phyloP scores from a whole-genome alignment of 2,329 filamentous ascomycete species.

The Aschersonia sp. region DNA sequence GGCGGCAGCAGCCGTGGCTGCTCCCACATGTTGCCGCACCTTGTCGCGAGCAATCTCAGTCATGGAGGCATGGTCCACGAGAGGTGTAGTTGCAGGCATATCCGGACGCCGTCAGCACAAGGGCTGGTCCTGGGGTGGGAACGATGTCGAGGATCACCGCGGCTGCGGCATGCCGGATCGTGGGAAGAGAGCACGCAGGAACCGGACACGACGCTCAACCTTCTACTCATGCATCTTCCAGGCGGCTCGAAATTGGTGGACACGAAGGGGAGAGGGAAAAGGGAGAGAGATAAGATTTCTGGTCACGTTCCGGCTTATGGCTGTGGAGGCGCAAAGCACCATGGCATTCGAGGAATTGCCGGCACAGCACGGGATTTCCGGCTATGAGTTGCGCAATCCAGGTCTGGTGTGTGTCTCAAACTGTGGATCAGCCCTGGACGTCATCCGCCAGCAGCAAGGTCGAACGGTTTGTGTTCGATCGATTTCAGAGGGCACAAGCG shows the following conservation, averaged over 20 bases:
- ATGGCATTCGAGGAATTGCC: background rate
- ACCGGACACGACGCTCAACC: no score
- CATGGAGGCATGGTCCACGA: constrained; percentile 43
- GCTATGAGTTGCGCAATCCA: no score
- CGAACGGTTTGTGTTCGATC: no score
- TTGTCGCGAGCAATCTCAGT: constrained; percentile 30
- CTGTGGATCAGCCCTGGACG: no score
- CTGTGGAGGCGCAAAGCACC: background rate
- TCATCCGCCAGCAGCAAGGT: no score
- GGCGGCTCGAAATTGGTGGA: background rate
- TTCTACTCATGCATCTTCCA: no score
- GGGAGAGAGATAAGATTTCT: background rate
- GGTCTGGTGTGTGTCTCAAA: no score
- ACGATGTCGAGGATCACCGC: constrained; percentile 9
- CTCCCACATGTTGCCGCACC: constrained; percentile 13
- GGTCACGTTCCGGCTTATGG: constrained; percentile 1
- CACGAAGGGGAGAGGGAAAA: background rate
- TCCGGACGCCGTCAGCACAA: constrained; percentile 13
- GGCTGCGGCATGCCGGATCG: constrained; percentile 3
- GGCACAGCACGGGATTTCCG: constrained; percentile 1
- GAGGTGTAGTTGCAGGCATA: constrained; percentile 40
- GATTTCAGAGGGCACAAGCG: no score
- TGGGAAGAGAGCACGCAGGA: background rate
- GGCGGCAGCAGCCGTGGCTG: constrained; percentile 6
- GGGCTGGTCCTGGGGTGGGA: background rate